A percentile compares a stretch with the other conserved stretches of the same genome.
Evolutionary conservation across 2,329 filamentous ascomycete genomes (phyloP).

Genomic region (Conoideocrella luteorostrata): DNA sequence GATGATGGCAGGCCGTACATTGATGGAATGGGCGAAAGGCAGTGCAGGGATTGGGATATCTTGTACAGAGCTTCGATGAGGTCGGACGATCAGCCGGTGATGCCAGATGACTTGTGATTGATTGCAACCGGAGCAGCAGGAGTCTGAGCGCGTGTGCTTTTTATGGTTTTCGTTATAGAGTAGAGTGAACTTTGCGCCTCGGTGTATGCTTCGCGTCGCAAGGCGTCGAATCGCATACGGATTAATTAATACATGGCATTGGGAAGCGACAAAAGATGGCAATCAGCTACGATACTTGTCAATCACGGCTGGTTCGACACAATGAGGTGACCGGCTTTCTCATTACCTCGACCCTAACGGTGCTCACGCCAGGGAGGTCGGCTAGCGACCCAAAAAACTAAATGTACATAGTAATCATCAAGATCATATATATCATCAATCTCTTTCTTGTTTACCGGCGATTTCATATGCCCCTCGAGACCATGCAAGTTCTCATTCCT

Average conservation of each 20-base stretch:
- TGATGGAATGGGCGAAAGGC: conserved; percentile 7
- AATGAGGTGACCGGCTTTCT: conserved; percentile 30
- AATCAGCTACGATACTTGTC: too few relatives aligned
- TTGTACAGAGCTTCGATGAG: conserved; percentile 2
- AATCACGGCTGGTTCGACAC: too few relatives aligned
- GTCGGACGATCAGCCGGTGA: conserved; percentile 1
- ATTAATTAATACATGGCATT: neutral
- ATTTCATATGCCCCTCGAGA: conserved; percentile 9
- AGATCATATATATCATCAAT: conserved; percentile 22
- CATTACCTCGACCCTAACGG: conserved; percentile 32
- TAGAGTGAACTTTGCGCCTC: neutral
- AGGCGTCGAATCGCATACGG: neutral
- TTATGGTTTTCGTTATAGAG: neutral
- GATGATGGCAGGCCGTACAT: neutral
- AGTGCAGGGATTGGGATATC: conserved; percentile 8
- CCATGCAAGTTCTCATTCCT: conserved; percentile 13
- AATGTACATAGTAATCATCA: conserved; percentile 21
- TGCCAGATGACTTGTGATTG: neutral
- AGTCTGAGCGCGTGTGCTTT: too few relatives aligned
- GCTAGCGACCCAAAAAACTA: conserved; percentile 22
- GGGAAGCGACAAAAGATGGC: too few relatives aligned
- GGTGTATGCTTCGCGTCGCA: neutral
- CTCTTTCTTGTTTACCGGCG: conserved; percentile 4
- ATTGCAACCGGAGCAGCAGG: too few relatives aligned
- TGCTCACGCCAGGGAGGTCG: conserved; percentile 28